Percentiles rank a stretch among this genome's conserved stretches.
Conservation (phyloP, 1,139 yeast genomes). For the Saccharomyces hybrid region DNA sequence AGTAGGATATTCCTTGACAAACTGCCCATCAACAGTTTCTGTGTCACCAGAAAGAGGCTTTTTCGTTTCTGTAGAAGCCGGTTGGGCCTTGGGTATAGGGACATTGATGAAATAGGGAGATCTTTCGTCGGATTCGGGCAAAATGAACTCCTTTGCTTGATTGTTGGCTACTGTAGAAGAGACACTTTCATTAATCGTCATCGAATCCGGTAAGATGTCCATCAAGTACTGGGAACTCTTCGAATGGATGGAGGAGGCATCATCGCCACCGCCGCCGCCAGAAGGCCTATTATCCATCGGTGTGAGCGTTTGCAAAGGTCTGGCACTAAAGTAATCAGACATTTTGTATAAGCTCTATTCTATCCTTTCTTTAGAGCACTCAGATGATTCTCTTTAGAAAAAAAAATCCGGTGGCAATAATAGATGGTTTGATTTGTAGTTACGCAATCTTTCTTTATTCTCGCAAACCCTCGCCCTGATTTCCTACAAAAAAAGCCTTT, state of each 20-base stretch:
- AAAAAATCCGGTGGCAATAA: neutral
- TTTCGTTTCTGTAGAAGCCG: conserved; percentile 5
- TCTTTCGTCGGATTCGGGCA: conserved; percentile 31
- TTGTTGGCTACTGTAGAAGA: conserved; percentile 21
- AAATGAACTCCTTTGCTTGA: conserved; percentile 24
- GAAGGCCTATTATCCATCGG: conserved; percentile 1
- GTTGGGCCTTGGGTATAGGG: conserved; percentile 28
- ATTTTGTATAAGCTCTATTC: conserved; percentile 6
- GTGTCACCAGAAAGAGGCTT: conserved; percentile 5
- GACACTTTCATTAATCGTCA: conserved; percentile 14
- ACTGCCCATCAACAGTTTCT: conserved; percentile 17
- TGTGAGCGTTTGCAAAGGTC: conserved; percentile 5
- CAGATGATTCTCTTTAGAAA: neutral
- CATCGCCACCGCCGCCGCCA: conserved; percentile 5
- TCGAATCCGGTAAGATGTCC: conserved; percentile 20
- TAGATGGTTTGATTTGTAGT: neutral
- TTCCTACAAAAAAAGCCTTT: neutral
- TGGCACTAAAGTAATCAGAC: conserved; percentile 22
- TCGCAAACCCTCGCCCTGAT: neutral
- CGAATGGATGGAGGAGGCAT: conserved; percentile 19
- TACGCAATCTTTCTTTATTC: neutral
- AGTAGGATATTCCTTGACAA: conserved; percentile 34
- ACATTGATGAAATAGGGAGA: conserved; percentile 35
- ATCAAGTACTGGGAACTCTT: conserved; percentile 20
- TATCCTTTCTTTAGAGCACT: neutral